phyloP scores from a whole-genome alignment of 345 rosid genomes.

The Eucalyptus regnans region DNA sequence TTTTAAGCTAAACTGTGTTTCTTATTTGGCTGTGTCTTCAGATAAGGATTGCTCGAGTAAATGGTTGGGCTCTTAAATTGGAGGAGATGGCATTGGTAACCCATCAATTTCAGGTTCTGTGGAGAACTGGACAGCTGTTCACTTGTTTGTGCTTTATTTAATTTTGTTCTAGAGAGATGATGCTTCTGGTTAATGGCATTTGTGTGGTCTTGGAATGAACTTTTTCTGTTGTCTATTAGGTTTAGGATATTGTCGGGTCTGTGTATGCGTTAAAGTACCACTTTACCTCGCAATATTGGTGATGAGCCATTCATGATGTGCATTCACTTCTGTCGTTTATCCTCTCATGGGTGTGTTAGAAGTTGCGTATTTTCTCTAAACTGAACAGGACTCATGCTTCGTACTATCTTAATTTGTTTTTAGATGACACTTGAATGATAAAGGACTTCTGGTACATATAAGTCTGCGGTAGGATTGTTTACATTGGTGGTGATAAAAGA shows the following conservation, averaged over 20 bases:
- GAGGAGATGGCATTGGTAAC: conserved; percentile 82
- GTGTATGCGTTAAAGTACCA: background rate
- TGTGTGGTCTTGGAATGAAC: background rate
- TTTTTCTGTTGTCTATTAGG: background rate
- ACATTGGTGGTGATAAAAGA: background rate
- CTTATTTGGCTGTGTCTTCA: conserved; percentile 3
- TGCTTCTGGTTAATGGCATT: background rate
- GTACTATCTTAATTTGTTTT: background rate
- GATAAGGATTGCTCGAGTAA: conserved; percentile 31
- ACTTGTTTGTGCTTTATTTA: background rate
- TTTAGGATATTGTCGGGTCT: background rate
- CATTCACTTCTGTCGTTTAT: background rate
- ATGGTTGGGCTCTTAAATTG: conserved; percentile 47
- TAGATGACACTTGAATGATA: background rate
- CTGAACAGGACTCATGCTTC: background rate
- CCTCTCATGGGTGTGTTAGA: background rate
- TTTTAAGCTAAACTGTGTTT: background rate
- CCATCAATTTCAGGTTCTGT: conserved; percentile 76
- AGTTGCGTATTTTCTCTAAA: background rate
- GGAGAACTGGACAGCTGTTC: background rate
- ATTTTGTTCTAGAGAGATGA: background rate
- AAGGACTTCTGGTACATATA: background rate
- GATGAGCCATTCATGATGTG: background rate
- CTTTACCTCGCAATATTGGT: background rate
- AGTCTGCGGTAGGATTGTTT: background rate